A percentile compares a stretch with the other conserved stretches of the same genome.
Evolutionary conservation across 2,329 filamentous ascomycete species (phyloP).

Genomic region (Furcasterigmium sp.): DNA sequence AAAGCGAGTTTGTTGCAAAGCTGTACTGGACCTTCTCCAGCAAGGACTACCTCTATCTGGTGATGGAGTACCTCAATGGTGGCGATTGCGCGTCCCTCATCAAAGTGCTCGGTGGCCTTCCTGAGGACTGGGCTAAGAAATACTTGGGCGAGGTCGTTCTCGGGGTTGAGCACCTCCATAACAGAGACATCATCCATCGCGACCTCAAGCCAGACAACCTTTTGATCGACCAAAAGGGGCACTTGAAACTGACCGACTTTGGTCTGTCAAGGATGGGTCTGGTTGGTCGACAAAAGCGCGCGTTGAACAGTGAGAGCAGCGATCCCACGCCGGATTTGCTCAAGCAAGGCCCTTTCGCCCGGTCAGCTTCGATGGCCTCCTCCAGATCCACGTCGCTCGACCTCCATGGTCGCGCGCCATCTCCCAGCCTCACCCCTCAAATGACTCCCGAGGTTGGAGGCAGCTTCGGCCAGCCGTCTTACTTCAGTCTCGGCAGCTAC

Average conservation of each 20-base stretch:
- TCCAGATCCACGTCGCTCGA: slow-evolving; percentile 94
- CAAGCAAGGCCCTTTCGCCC: slow-evolving; percentile 85
- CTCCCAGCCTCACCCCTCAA: slow-evolving; percentile 77
- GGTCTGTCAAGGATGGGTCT: slow-evolving; percentile 95
- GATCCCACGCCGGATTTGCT: slow-evolving; percentile 90
- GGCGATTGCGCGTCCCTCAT: slow-evolving; percentile 95
- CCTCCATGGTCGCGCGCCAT: slow-evolving; percentile 65
- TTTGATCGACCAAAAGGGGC: slow-evolving; percentile 92
- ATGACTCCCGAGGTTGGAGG: slow-evolving; percentile 68
- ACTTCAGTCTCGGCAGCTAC: slow-evolving; percentile 69
- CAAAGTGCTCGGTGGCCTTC: slow-evolving; percentile 85
- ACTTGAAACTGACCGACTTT: slow-evolving; percentile 96
- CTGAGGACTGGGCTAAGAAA: slow-evolving; percentile 97
- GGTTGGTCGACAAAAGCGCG: slow-evolving; percentile 91
- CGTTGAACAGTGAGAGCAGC: slow-evolving; percentile 67
- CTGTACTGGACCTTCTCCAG: slow-evolving; percentile 99
- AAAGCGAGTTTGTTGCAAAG: slow-evolving; percentile 98
- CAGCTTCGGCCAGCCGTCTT: slow-evolving; percentile 78
- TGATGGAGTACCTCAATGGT: slow-evolving; percentile 98
- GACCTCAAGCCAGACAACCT: slow-evolving; percentile 97
- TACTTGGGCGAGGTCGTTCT: slow-evolving; percentile 94
- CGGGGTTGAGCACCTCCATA: slow-evolving; percentile 95
- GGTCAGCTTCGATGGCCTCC: slow-evolving; percentile 78
- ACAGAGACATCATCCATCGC: slow-evolving; percentile 89
- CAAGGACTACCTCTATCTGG: slow-evolving; percentile 96